Evolutionary conservation across 2,329 filamentous ascomycete genomes (phyloP).

Genomic region (Teratosphaeria pseudoeucalypti): DNA sequence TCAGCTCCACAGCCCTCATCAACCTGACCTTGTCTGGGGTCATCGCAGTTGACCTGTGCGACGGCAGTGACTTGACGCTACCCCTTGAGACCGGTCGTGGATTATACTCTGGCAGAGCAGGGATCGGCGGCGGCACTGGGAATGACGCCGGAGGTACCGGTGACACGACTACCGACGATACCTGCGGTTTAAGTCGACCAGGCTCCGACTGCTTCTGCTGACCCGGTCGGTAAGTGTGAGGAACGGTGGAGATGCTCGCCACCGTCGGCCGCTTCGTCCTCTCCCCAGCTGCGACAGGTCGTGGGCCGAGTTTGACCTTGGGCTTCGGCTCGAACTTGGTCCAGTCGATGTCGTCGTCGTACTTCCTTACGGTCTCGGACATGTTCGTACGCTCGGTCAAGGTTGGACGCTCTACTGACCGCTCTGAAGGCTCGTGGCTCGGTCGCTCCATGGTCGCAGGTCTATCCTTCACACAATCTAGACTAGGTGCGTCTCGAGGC

Average conservation of each 20-base stretch:
- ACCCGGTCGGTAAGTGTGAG: conserved; percentile 15
- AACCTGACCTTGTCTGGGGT: conserved; percentile 83
- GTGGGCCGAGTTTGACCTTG: conserved; percentile 81
- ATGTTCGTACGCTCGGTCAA: conserved; percentile 2
- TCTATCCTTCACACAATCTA: not conserved
- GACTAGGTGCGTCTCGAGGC: not conserved
- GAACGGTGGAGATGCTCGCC: conserved; percentile 38
- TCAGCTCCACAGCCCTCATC: conserved; percentile 86
- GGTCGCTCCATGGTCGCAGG: not conserved
- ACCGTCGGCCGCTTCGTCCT: conserved; percentile 43
- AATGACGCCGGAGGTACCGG: not conserved
- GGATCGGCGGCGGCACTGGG: conserved; percentile 25
- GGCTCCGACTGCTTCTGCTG: conserved; percentile 19
- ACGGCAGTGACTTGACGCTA: conserved; percentile 34
- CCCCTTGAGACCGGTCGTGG: conserved; percentile 26
- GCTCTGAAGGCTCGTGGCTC: not conserved
- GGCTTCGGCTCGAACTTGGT: conserved; percentile 50
- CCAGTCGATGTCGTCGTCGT: conserved; percentile 35
- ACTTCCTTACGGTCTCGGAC: conserved; percentile 14
- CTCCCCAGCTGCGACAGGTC: conserved; percentile 50
- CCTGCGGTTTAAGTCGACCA: conserved; percentile 16
- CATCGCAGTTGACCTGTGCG: conserved; percentile 38
- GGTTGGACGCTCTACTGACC: conserved; percentile 3
- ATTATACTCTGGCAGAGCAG: conserved; percentile 22
- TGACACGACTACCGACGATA: not conserved